Evolutionary conservation across 352 stramenopile genomes (phyloP).

Genomic region (Pythium aquatile): DNA sequence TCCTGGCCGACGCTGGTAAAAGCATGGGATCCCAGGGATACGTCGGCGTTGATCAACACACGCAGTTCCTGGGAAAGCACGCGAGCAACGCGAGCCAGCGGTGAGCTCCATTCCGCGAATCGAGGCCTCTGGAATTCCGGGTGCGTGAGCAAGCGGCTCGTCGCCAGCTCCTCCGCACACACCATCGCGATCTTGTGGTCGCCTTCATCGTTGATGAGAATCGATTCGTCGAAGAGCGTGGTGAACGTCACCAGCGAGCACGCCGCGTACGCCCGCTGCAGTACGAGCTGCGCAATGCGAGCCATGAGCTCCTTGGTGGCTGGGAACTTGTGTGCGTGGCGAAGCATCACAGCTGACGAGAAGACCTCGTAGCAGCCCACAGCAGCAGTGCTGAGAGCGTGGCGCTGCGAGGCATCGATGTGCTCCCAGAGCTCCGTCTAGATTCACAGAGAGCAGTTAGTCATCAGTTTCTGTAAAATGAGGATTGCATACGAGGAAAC

Average conservation of each 20-base stretch:
- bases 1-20: too few relatives aligned
- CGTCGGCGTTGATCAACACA: background rate
- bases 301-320: constrained; percentile 6
- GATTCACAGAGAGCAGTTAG: background rate
- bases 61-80: constrained; percentile 27
- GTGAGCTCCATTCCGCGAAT: constrained; percentile 46
- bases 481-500: constrained; percentile 1
- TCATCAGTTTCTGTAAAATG: background rate
- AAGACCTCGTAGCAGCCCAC: constrained; percentile 47
- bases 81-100: constrained; percentile 35
- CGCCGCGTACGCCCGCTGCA: constrained; percentile 28
- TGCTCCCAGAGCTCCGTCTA: constrained; percentile 29
- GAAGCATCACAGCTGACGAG: constrained; percentile 7
- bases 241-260: constrained; percentile 43
- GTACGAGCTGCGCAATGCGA: constrained; percentile 1
- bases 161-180: constrained; percentile 40
- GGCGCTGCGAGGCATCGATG: constrained; percentile 39
- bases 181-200: constrained; percentile 20
- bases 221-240: constrained; percentile 26
- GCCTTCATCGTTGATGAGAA: background rate
- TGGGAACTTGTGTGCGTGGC: background rate
- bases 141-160: constrained; percentile 40
- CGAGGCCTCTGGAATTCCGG: constrained; percentile 49
- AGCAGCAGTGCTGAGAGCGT: constrained; percentile 34
- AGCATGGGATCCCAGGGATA: background rate